Evolutionary conservation across 2,329 filamentous ascomycete genomes (phyloP).

Genomic region (Atkinsonella hypoxylon): DNA sequence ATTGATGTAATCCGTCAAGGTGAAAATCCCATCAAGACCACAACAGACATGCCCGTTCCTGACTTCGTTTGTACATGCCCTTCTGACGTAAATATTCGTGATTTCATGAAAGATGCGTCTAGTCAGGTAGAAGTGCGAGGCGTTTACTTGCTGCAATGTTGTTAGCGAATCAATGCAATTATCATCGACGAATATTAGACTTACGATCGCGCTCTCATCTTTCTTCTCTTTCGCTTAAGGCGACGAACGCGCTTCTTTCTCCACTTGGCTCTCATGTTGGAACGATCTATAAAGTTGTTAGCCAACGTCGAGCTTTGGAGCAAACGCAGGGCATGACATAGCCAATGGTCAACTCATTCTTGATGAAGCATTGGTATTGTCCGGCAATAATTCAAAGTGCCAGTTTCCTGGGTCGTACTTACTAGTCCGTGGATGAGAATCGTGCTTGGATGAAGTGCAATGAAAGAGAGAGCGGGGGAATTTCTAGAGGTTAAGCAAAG

Average conservation of each 20-base stretch:
- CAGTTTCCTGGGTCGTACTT: constrained; percentile 11
- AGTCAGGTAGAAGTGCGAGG: constrained; percentile 46
- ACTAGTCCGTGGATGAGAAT: constrained; percentile 35
- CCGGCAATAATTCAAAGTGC: background rate
- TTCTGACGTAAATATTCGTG: constrained; percentile 22
- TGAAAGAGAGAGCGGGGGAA: constrained; percentile 15
- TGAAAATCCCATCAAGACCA: constrained; percentile 10
- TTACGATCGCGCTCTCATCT: constrained; percentile 97
- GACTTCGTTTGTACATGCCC: constrained; percentile 14
- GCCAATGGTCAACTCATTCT: background rate
- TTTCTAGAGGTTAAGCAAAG: constrained; percentile 18
- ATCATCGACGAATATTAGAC: constrained; percentile 23
- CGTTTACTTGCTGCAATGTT: constrained; percentile 51
- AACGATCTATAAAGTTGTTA: constrained; percentile 21
- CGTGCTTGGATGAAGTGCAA: constrained; percentile 31
- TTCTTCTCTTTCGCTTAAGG: constrained; percentile 99
- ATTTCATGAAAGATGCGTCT: constrained; percentile 32
- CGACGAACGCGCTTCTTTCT: constrained; percentile 99
- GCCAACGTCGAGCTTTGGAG: background rate
- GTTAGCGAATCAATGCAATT: constrained; percentile 19
- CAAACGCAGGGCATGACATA: background rate
- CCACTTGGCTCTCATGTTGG: constrained; percentile 90
- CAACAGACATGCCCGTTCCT: constrained; percentile 8
- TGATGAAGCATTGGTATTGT: background rate
- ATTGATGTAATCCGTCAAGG: constrained; percentile 10